A percentile compares a stretch with the other conserved stretches of the same genome.
Conservation (phyloP, 768 basidiomycete genomes). For the Kwoniella pini region DNA sequence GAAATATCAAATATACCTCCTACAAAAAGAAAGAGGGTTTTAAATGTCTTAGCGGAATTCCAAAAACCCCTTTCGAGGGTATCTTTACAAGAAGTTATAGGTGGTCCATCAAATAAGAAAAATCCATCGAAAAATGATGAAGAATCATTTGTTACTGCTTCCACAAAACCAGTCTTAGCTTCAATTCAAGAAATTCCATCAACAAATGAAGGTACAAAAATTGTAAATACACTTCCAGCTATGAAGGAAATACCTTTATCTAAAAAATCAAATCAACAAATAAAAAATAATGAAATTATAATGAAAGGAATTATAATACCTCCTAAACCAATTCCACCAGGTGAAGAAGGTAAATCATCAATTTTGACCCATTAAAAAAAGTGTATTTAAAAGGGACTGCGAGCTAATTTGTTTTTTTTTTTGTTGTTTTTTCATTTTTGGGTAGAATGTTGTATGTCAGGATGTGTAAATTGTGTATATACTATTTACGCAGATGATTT, state of each 20-base stretch:
- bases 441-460: constrained; percentile 91
- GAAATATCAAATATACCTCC: constrained; percentile 2
- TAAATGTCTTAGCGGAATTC: neutral
- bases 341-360: constrained; percentile 48
- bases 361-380: neutral
- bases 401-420: neutral
- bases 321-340: constrained; percentile 47
- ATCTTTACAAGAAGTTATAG: neutral
- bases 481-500: constrained; percentile 79
- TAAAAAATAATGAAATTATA: constrained; percentile 16
- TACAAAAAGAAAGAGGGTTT: neutral
- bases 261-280: neutral
- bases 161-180: constrained; percentile 34
- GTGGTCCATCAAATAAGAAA: neutral
- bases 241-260: constrained; percentile 27
- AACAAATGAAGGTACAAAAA: neutral
- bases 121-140: neutral
- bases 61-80: neutral
- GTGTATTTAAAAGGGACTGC: neutral
- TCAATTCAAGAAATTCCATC: constrained; percentile 48
- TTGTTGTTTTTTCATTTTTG: neutral
- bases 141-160: constrained; percentile 28
- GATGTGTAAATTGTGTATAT: constrained; percentile 88
- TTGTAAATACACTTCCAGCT: constrained; percentile 26
- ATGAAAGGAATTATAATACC: constrained; percentile 47